phyloP scores from a whole-genome alignment of 192 early-diverging fungal genomes.

The Coemansia sp. region DNA sequence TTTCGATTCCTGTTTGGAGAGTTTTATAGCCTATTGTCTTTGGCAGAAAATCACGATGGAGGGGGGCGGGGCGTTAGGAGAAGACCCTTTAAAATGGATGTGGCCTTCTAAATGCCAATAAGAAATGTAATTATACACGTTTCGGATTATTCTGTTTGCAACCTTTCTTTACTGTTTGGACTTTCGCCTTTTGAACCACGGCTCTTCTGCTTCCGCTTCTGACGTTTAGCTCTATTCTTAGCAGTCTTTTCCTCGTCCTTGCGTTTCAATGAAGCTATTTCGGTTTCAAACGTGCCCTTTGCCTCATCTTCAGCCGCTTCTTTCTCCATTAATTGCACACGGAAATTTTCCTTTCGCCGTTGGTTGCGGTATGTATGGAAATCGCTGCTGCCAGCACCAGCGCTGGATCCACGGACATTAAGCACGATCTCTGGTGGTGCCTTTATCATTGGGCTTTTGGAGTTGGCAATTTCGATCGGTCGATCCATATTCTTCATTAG shows the following conservation, averaged over 20 bases:
- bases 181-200: background rate
- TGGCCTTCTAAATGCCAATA: no score
- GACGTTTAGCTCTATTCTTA: constrained; percentile 83
- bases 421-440: constrained; percentile 83
- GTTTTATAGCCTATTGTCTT: no score
- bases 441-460: constrained; percentile 52
- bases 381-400: constrained; percentile 94
- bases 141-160: no score
- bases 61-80: no score
- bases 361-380: constrained; percentile 92
- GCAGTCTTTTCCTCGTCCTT: constrained; percentile 83
- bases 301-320: constrained; percentile 58
- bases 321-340: constrained; percentile 76
- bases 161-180: no score
- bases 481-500: constrained; percentile 82
- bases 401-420: constrained; percentile 89
- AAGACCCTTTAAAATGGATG: no score
- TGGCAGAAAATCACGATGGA: no score
- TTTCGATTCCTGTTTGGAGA: no score
- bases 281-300: constrained; percentile 60
- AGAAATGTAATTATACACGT: no score
- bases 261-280: constrained; percentile 61
- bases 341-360: constrained; percentile 80
- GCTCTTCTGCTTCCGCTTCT: constrained; percentile 68
- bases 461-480: constrained; percentile 70